Evolutionary conservation across 768 basidiomycete species (phyloP), one percentile per base, ranked within the genome.

Genomic region (Termitomyces sp.): DNA sequence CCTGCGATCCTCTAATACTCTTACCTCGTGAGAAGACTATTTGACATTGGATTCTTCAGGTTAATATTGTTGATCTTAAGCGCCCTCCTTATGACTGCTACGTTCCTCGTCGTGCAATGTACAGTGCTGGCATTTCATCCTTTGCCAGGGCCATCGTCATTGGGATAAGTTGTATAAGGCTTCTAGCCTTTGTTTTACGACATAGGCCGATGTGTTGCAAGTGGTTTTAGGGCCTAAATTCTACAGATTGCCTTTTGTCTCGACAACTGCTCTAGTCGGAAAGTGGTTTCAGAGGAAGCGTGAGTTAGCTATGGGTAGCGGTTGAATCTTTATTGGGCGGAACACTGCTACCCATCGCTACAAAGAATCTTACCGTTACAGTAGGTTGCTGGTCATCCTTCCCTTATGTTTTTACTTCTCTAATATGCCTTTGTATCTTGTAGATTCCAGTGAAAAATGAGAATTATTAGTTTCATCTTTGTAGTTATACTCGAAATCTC

Each of bases 401-500:
- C 52, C 25, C 25, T 25, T 25, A 25, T 38, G n/a, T 3, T 45
- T 37, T 29, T 48, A 55, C 12, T 45, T 48, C 36, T 4, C 31
- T 51, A 20, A 25, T 25, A 25, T 36, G 34, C 2, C 31, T 51
- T 29, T 15, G 25, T n/a, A 38, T 25, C 25, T 14, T 54, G 20
- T 48, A 91, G 89, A 14, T 92, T 92, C 71, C 75, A 77, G 63
- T 92, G 90, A 89, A 88, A 89, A 0, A 83, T 89, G 79, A 79
- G 91, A 10, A 82, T 87, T 32, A 71, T 91, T 50, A 89, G 83
- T 1, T 85, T 91, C 62, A 82, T 89, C 7, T 69, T 90, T 0
- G 62, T 88, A 1, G 61, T 78, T 12, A 68, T 79, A 1, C 76
- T 91, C 3, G 80, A 80, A 50, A 9, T 50, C 5, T 29, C 49